A percentile compares a stretch with the other conserved stretches of the same genome.
phyloP scores from a whole-genome alignment of 176 grass and related monocot genomes.

The Eremochloa ophiuroides region DNA sequence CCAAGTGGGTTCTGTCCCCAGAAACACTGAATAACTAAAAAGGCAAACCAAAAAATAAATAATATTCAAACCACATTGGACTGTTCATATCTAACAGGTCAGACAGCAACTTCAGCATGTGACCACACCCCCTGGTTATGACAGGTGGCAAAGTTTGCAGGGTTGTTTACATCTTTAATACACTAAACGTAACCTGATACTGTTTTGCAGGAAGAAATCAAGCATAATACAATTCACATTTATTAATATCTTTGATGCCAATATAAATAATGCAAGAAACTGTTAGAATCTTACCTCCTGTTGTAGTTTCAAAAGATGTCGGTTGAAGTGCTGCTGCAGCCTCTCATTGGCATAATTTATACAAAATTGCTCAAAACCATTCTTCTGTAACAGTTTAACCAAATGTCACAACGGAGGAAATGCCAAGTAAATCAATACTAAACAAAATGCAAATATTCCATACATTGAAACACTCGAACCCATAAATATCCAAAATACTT shows the following conservation, averaged over 20 bases:
- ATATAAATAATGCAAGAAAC: constrained; percentile 12
- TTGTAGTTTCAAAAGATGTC: constrained; percentile 92
- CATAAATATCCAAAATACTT: constrained; percentile 99
- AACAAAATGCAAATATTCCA: constrained; percentile 34
- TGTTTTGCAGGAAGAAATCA: constrained; percentile 10
- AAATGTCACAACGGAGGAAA: constrained; percentile 18
- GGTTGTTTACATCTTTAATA: neutral
- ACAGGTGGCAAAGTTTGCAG: neutral
- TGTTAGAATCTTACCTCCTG: constrained; percentile 65
- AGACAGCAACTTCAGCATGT: neutral
- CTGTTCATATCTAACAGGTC: neutral
- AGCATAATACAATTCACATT: neutral
- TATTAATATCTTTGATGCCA: neutral
- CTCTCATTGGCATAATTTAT: constrained; percentile 99
- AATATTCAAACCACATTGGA: neutral
- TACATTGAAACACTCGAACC: constrained; percentile 95
- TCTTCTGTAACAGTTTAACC: constrained; percentile 61
- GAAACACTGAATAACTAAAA: constrained; percentile 1
- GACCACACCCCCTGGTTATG: neutral
- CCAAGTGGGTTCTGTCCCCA: neutral
- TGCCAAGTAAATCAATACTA: neutral
- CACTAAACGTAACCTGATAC: neutral
- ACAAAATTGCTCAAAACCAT: constrained; percentile 97
- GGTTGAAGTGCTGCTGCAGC: constrained; percentile 92
- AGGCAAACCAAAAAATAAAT: constrained; percentile 19